Evolutionary conservation across 768 basidiomycete species (phyloP), one percentile per base, ranked within the genome.

Genomic region (Auriscalpium vulgare): DNA sequence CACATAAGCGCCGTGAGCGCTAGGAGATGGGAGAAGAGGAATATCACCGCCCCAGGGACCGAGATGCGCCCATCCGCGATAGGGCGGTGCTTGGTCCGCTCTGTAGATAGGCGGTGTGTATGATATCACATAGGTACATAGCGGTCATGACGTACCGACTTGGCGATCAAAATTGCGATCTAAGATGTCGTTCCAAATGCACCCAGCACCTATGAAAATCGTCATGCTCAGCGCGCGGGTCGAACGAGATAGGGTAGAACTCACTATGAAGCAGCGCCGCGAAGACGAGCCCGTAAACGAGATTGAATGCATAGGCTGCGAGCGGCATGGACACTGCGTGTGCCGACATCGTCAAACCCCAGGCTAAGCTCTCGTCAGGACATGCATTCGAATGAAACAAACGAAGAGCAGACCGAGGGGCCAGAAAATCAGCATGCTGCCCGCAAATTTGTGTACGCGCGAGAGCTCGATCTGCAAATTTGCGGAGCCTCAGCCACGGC

Each of bases 381-480:
- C 8, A 45, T 21, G 21, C 21, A 21, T 21, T 21, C 2, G 21
- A 21, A 21, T 3, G 3, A 21, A 1, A 3, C 21, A 21, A 21
- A 1, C 21, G 21, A 21, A 21, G 21, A 21, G 21, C 37, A 2
- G 34, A 62, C 61, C 59, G 35, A 35, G 60, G n/a, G 63, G 63
- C 63, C 63, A 64, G 55, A 64, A 59, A 11, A 63, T 54, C n/a
- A 64, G 53, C 46, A 64, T 60, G 14, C 37, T 58, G 8, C 63
- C 63, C n/a, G 63, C 62, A 34, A 58, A 53, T 51, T 54, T 57
- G 36, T 72, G 53, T 61, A 72, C 40, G 60, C 69, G 40, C 44
- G 59, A 19, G 56, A 62, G 40, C 40, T 58, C 56, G 19, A 51
- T 45, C 55, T 51, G 43, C 29, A 21, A 1, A 21, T 21, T 21